phyloP scores from a whole-genome alignment of 2,329 filamentous ascomycete genomes.

The Graphium sp. region DNA sequence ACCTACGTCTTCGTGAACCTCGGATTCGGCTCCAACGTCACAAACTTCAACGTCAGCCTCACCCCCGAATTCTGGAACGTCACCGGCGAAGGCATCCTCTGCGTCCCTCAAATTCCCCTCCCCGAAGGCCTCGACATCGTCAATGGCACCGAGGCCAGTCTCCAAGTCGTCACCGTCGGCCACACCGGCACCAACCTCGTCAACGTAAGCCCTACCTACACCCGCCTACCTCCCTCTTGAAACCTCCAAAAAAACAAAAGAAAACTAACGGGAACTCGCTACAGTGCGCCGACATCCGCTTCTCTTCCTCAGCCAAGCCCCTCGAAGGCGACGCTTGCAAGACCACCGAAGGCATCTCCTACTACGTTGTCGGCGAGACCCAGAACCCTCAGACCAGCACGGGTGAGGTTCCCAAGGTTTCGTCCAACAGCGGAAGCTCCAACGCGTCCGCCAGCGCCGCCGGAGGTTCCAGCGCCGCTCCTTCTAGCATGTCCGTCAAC shows the following conservation, averaged over 20 bases:
- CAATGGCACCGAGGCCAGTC: constrained; percentile 45
- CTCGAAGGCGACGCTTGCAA: constrained; percentile 32
- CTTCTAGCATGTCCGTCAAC: constrained; percentile 8
- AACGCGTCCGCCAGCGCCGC: constrained; percentile 4
- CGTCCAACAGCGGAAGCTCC: neutral
- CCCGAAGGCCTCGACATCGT: constrained; percentile 29
- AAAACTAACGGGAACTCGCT: too few relatives aligned
- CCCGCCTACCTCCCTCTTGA: constrained; percentile 1
- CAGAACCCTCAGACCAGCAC: constrained; percentile 9
- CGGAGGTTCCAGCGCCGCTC: constrained; percentile 8
- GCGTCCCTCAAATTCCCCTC: constrained; percentile 40
- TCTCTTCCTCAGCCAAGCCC: constrained; percentile 32
- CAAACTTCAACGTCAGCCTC: constrained; percentile 54
- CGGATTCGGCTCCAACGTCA: constrained; percentile 29
- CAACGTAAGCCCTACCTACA: constrained; percentile 27
- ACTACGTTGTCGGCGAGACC: constrained; percentile 12
- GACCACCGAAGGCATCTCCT: constrained; percentile 4
- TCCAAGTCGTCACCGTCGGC: constrained; percentile 54
- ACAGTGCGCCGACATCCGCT: constrained; percentile 59
- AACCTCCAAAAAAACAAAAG: neutral
- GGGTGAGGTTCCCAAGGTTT: constrained; percentile 1
- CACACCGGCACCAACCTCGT: constrained; percentile 45
- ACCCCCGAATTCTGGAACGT: constrained; percentile 40
- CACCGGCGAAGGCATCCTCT: constrained; percentile 47
- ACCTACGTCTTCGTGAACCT: constrained; percentile 36